Evolutionary conservation across 2,329 filamentous ascomycete species (phyloP), one percentile per base, ranked within the genome.

Genomic region (Pseudogymnoascus sp.): DNA sequence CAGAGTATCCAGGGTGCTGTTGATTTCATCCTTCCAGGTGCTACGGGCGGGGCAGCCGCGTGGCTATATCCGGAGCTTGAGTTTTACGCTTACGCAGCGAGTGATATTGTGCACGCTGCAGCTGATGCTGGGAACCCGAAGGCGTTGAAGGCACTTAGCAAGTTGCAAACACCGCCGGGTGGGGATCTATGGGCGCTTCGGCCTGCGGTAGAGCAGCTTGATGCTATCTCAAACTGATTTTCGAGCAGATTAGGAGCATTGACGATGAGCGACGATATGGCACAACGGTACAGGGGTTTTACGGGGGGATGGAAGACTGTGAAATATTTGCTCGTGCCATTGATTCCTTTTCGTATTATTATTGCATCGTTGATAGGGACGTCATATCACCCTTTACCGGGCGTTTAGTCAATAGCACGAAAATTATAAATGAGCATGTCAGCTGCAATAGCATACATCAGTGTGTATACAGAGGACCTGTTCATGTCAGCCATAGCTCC

Each of bases 121-220:
- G 70, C 70, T 5, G 39, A 61, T 6, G 68, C 68, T n/a, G 71
- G 71, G 3, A 67, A 70, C 25, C n/a, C 11, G 13, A 14, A 36
- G 34, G 70, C 71, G 7, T 51, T 57, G 19, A 41, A 23, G 48
- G 70, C 66, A 5, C 25, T 68, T 8, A 54, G 60, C 7, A 62
- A 57, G 57, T 37, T 70, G 3, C 62, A 64, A 64, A 39, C 67
- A 31, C 70, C 70, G 8, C 70, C 71, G 0, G 69, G 65, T 6
- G 70, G 70, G 4, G 71, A 73, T 39, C 62, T 71, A 7, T 73
- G 68, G 66, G 63, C 57, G 19, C 63, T 73, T 65, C 63, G 70
- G 23, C 71, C 70, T 36, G 70, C 71, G 19, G 68, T 70, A 6
- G 68, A 73, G 65, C 70, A 73, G 63, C 63, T 73, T 41, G 71